Evolutionary conservation across 1,284 basidiomycete genomes (phyloP).

Genomic region (Porogramme epimiltina): DNA sequence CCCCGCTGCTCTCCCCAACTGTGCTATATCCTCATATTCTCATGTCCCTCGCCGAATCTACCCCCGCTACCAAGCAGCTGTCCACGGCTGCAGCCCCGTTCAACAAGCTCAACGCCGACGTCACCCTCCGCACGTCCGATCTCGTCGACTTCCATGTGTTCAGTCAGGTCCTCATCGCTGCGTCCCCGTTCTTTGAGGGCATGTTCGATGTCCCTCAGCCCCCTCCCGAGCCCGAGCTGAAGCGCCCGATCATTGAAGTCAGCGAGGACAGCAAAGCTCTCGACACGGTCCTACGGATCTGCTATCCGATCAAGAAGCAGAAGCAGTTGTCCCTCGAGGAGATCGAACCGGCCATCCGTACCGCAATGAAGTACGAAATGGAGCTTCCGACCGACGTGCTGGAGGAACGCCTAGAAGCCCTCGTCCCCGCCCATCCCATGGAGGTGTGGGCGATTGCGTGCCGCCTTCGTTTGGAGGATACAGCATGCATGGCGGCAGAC

Average conservation of each 20-base stretch:
- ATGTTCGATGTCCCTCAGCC: conserved; percentile 22
- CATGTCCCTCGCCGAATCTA: no score
- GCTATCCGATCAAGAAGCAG: conserved; percentile 33
- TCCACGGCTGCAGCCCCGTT: conserved; percentile 6
- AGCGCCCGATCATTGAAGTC: conserved; percentile 27
- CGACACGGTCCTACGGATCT: conserved; percentile 37
- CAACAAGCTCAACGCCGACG: conserved; percentile 8
- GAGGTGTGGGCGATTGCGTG: conserved; percentile 15
- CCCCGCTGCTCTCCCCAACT: no score
- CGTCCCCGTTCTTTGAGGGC: conserved; percentile 20
- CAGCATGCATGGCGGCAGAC: conserved; percentile 10
- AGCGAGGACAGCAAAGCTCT: conserved; percentile 34
- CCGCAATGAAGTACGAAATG: conserved; percentile 25
- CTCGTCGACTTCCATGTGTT: conserved; percentile 17
- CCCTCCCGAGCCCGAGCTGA: not conserved
- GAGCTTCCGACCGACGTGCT: conserved; percentile 8
- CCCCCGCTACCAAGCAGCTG: no score
- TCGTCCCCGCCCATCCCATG: conserved; percentile 2
- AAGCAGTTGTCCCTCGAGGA: conserved; percentile 2
- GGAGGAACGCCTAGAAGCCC: not conserved
- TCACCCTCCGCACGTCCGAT: conserved; percentile 9
- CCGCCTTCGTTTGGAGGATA: conserved; percentile 6
- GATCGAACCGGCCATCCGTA: conserved; percentile 10
- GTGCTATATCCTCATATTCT: no score
- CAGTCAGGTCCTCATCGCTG: conserved; percentile 17